Evolutionary conservation across 768 basidiomycete species (phyloP), one percentile per base, ranked within the genome.

Genomic region (Dioszegia crocea): DNA sequence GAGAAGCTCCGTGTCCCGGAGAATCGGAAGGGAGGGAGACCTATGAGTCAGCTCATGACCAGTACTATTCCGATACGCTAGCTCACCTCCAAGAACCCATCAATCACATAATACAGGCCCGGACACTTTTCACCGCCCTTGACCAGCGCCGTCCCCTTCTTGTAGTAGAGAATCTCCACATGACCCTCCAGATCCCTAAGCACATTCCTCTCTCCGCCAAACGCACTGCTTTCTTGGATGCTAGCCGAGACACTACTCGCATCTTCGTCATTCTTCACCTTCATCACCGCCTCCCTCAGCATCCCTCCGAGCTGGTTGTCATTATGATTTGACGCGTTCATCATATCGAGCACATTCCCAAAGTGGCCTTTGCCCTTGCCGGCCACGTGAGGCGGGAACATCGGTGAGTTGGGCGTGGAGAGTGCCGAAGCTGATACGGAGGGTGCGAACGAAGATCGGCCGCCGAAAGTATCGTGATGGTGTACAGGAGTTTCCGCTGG

Each of bases 71-170:
- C 2, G 21, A 23, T 3, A 36, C 10, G 4, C 17, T 8, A 19
- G 58, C 70, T 59, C 31, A 98, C 93, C 70, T 99, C 96, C 33
- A 99, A 79, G 76, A 96, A 91, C 0, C 96, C 96, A 64, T 97
- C 92, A 44, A 96, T 92, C 44, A 96, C 89, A 67, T 91, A 96
- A 81, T 91, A 96, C 23, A 94, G 78, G 85, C 92, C 92, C 55
- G 89, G 87, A 62, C 92, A 88, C 56, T 84, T 80, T 76, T 99
- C 93, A 40, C 92, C 94, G 6, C 92, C 89, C 66, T 85, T 89
- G 23, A 88, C 92, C 21, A 98, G 78, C 1, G 84, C 85, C 3
- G 87, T 86, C 1, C 93, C 96, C 50, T 89, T 86, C 40, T 88
- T 82, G 78, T 91, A 98, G 76, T 87, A 97, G 30, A 97, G 75